phyloP scores from a whole-genome alignment of 1,284 basidiomycete species.

The Cronartium ribicola region DNA sequence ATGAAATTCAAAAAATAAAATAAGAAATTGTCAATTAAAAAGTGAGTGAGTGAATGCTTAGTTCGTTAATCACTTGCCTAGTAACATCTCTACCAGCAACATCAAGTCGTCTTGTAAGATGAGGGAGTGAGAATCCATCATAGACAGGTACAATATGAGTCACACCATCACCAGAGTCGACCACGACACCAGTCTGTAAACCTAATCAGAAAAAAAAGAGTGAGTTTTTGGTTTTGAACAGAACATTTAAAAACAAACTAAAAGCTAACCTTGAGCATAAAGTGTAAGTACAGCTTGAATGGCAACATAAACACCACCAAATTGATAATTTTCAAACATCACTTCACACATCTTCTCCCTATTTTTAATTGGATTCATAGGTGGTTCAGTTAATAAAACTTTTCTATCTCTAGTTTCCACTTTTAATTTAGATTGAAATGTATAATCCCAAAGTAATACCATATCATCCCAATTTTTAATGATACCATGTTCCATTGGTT shows the following conservation, averaged over 20 bases:
- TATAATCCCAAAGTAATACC: slow-evolving; percentile 97
- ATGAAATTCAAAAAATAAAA: not conserved
- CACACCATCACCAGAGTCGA: slow-evolving; percentile 98
- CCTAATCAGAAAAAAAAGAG: slow-evolving; percentile 57
- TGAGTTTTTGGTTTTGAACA: not conserved
- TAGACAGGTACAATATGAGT: slow-evolving; percentile 99
- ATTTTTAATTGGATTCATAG: slow-evolving; percentile 96
- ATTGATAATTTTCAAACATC: slow-evolving; percentile 99
- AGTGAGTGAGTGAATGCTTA: too few species aligned
- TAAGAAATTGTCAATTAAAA: not conserved
- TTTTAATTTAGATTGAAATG: slow-evolving; percentile 90
- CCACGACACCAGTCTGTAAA: slow-evolving; percentile 94
- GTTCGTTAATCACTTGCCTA: slow-evolving; percentile 56
- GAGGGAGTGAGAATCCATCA: slow-evolving; percentile 91
- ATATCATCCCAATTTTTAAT: slow-evolving; percentile 99
- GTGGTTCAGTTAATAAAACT: slow-evolving; percentile 94
- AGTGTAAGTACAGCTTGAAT: slow-evolving; percentile 98
- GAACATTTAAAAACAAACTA: not conserved
- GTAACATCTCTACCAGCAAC: slow-evolving; percentile 98
- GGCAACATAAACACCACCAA: slow-evolving; percentile 91
- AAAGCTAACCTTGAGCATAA: slow-evolving; percentile 85
- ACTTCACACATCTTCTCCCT: slow-evolving; percentile 91
- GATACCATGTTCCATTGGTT: slow-evolving; percentile 99
- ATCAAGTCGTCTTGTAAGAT: slow-evolving; percentile 87
- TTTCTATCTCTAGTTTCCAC: slow-evolving; percentile 83